These are phyloP conservation scores for Pichiaceae sp. DNA, from an alignment of 1,139 yeast species.

Conservation along the genomic window DNA sequence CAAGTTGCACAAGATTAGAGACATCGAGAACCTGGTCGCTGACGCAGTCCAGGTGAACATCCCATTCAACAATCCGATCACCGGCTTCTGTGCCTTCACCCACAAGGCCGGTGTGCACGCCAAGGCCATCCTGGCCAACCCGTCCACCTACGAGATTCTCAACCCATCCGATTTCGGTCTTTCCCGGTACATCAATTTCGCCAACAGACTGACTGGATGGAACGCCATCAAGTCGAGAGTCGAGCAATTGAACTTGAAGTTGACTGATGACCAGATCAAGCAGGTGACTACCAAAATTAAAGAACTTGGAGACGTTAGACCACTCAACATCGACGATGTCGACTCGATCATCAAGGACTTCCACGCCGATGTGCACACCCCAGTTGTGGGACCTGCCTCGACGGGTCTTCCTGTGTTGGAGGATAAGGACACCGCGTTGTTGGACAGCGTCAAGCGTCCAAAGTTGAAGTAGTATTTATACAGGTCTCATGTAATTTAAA, in stretches of 20 bases:
- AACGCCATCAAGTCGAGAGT: conserved; percentile 97
- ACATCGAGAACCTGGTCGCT: conserved; percentile 90
- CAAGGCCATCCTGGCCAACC: conserved; percentile 96
- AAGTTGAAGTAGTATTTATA: conserved; percentile 16
- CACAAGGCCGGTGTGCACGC: conserved; percentile 99
- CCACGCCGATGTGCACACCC: conserved; percentile 50
- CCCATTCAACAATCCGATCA: conserved; percentile 97
- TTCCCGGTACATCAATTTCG: conserved; percentile 92
- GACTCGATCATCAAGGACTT: conserved; percentile 92
- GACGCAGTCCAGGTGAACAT: conserved; percentile 95
- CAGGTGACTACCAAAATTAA: conserved; percentile 92
- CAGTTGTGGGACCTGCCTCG: conserved; percentile 19
- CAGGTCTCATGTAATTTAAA: too few species aligned
- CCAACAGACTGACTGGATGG: conserved; percentile 98
- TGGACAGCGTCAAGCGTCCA: conserved; percentile 24
- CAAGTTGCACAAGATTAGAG: conserved; percentile 93
- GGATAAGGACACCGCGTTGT: conserved; percentile 14
- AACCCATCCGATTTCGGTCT: conserved; percentile 94
- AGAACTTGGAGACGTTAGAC: conserved; percentile 90
- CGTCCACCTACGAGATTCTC: conserved; percentile 93
- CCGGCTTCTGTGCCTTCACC: conserved; percentile 99
- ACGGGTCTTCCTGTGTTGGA: conserved; percentile 13
- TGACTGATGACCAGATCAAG: conserved; percentile 90
- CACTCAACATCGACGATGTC: conserved; percentile 91
- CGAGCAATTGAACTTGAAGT: conserved; percentile 85